Conservation (phyloP, 148 eudicot genomes). For the Vaccinium vitisidaea region DNA sequence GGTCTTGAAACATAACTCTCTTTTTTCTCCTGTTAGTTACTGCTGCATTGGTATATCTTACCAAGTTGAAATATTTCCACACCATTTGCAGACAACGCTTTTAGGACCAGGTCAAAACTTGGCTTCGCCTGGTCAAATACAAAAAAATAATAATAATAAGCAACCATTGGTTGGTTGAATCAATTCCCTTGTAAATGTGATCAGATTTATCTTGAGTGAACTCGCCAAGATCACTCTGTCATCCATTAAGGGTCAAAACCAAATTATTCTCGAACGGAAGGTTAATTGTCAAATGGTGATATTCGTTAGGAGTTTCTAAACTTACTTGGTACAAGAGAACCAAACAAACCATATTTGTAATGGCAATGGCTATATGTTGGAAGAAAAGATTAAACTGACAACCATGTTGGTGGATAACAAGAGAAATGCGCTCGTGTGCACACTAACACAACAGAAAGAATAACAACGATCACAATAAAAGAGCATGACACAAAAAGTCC, state of each 20-base stretch:
- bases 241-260: not conserved
- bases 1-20: not conserved
- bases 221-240: not conserved
- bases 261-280: not conserved
- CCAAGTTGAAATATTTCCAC: not conserved
- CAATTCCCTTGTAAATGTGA: not conserved
- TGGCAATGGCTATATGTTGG: not conserved
- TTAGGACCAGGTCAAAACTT: not conserved
- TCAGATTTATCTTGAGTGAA: not conserved
- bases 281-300: not conserved
- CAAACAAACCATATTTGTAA: not conserved
- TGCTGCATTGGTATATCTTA: not conserved
- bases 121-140: not conserved
- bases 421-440: not conserved
- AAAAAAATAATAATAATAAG: not conserved
- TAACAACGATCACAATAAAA: not conserved
- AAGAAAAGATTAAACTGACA: conserved; percentile 5
- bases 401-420: not conserved
- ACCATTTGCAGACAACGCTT: not conserved
- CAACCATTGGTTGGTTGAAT: not conserved
- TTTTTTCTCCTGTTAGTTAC: not conserved
- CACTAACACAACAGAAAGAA: not conserved
- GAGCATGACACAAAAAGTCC: not conserved
- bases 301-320: not conserved
- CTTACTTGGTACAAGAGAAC: not conserved